Conservation (phyloP, 305 asterid species). For the Coffea humblotiana region DNA sequence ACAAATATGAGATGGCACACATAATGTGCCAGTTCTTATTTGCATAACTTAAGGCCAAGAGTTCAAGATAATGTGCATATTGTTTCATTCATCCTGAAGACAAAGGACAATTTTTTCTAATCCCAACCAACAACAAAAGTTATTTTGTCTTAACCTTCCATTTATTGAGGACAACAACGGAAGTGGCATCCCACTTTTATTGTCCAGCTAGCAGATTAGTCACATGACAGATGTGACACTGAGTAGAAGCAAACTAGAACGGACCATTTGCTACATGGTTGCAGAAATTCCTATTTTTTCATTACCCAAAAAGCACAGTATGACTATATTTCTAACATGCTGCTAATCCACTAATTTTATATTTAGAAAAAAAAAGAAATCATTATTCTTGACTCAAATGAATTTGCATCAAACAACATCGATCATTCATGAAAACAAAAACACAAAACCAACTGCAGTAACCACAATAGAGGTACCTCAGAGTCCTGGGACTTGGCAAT, state of each 20-base stretch:
- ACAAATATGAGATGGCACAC: not conserved
- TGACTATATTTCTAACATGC: not conserved
- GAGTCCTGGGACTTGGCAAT: slow-evolving; percentile 99
- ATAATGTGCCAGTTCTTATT: not conserved
- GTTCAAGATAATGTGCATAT: not conserved
- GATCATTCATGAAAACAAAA: not conserved
- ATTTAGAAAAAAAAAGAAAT: not conserved
- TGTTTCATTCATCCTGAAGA: not conserved
- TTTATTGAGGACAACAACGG: not conserved
- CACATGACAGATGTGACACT: not conserved
- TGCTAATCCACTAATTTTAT: not conserved
- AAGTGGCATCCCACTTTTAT: not conserved
- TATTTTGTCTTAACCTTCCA: not conserved
- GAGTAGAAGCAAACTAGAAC: not conserved
- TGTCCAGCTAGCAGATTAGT: not conserved
- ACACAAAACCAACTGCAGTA: not conserved
- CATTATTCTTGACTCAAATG: not conserved
- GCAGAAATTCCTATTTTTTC: not conserved
- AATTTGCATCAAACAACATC: not conserved
- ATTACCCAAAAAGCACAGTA: not conserved
- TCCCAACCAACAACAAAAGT: not conserved
- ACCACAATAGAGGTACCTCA: slow-evolving; percentile 51
- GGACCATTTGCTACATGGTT: not conserved
- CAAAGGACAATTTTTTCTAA: not conserved
- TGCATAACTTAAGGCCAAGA: not conserved